Evolutionary conservation across 164 flowering plant genomes (phyloP).

Genomic region (Hamamelis virginiana): DNA sequence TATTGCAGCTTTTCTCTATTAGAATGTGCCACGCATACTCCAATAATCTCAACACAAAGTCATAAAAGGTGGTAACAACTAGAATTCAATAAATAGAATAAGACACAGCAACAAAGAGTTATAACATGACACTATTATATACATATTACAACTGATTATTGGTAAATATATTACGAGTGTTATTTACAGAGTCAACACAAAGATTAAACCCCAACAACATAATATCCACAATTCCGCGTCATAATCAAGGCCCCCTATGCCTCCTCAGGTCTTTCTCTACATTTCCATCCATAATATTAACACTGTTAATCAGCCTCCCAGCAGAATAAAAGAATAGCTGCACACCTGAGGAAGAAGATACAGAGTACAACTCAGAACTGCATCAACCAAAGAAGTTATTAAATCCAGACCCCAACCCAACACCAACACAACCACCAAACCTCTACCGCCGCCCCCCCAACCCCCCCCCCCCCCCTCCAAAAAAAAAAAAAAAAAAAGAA

Average conservation of each 20-base stretch:
- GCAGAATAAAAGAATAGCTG: slow-evolving; percentile 51
- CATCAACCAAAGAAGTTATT: slow-evolving; percentile 4
- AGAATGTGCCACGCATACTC: too few relatives aligned
- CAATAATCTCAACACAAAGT: too few relatives aligned
- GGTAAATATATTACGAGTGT: slow-evolving; percentile 2
- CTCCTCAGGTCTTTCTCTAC: slow-evolving; percentile 17
- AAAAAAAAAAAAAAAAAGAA: too few relatives aligned
- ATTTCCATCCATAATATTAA: slow-evolving; percentile 29
- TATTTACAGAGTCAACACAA: slow-evolving; percentile 29
- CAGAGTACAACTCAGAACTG: background rate
- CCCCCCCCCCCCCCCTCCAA: too few relatives aligned
- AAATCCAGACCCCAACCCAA: background rate
- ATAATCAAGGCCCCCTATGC: slow-evolving; percentile 14
- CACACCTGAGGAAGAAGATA: slow-evolving; percentile 30
- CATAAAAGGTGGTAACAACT: too few relatives aligned
- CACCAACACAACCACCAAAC: too few relatives aligned
- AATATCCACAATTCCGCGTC: slow-evolving; percentile 24
- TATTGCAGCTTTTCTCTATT: too few relatives aligned
- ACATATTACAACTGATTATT: slow-evolving; percentile 23
- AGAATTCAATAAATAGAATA: too few relatives aligned
- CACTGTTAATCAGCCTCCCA: slow-evolving; percentile 34
- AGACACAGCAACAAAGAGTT: too few relatives aligned
- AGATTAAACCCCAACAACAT: slow-evolving; percentile 17
- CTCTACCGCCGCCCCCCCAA: background rate
- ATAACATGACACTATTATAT: slow-evolving; percentile 19